phyloP scores from a whole-genome alignment of 805 yeast species.

The Crinitomyces ghanaensis region DNA sequence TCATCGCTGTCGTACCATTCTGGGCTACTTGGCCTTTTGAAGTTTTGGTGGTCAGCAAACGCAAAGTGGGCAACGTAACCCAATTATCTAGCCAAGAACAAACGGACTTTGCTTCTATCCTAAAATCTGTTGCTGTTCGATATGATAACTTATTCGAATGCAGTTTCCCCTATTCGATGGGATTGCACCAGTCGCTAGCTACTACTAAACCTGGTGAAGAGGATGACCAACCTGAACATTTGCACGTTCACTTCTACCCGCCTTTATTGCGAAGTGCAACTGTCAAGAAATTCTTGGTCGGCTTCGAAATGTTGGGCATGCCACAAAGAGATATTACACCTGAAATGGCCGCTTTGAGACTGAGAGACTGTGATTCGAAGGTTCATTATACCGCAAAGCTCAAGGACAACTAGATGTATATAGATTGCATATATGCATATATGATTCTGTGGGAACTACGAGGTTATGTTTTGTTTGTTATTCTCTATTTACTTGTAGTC shows the following conservation, averaged over 20 bases:
- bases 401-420: too few species aligned
- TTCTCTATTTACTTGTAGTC: too few species aligned
- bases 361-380: conserved; percentile 22
- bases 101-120: conserved; percentile 42
- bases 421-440: too few species aligned
- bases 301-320: conserved; percentile 46
- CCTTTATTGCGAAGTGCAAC: conserved; percentile 66
- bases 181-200: conserved; percentile 65
- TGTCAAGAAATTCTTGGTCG: conserved; percentile 64
- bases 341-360: conserved; percentile 51
- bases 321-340: conserved; percentile 62
- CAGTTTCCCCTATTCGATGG: conserved; percentile 73
- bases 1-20: conserved; percentile 60
- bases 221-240: conserved; percentile 31
- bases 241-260: conserved; percentile 72
- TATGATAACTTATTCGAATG: conserved; percentile 63
- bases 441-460: too few species aligned
- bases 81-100: conserved; percentile 38
- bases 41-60: conserved; percentile 49
- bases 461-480: too few species aligned
- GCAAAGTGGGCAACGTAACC: conserved; percentile 39
- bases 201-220: conserved; percentile 32
- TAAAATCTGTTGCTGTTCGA: conserved; percentile 44
- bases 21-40: conserved; percentile 85
- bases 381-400: conserved; percentile 12